A percentile compares a stretch with the other conserved stretches of the same genome.
Evolutionary conservation across 257 asterid species (phyloP).

Genomic region (Ophiorrhiza pumila): DNA sequence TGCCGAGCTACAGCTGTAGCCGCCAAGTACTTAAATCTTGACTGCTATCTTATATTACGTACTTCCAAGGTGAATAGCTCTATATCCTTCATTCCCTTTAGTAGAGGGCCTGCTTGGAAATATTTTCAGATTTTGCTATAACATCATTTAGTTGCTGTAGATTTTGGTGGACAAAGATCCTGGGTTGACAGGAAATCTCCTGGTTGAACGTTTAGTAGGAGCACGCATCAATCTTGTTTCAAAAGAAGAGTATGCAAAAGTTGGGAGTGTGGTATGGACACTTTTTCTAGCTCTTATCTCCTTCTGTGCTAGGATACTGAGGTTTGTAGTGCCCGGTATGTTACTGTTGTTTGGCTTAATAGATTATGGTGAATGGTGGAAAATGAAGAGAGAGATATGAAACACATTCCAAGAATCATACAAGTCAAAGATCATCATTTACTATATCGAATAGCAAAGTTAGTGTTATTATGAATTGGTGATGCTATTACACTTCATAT

Average conservation of each 20-base stretch:
- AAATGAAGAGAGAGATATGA: background rate
- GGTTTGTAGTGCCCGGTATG: background rate
- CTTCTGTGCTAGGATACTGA: background rate
- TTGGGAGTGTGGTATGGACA: slow-evolving; percentile 71
- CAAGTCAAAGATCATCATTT: background rate
- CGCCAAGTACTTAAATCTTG: slow-evolving; percentile 85
- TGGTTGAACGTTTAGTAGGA: slow-evolving; percentile 96
- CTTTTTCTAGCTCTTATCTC: slow-evolving; percentile 3
- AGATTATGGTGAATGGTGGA: background rate
- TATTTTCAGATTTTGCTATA: slow-evolving; percentile 12
- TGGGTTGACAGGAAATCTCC: slow-evolving; percentile 93
- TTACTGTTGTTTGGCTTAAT: background rate
- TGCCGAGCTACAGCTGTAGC: slow-evolving; percentile 99
- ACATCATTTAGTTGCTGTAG: slow-evolving; percentile 37
- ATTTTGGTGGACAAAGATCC: slow-evolving; percentile 83
- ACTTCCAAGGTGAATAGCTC: slow-evolving; percentile 71
- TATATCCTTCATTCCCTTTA: slow-evolving; percentile 4
- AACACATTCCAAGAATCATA: background rate
- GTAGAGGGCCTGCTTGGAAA: background rate
- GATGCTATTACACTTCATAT: background rate
- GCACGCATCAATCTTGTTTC: slow-evolving; percentile 92
- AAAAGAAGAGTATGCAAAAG: slow-evolving; percentile 82
- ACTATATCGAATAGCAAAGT: background rate
- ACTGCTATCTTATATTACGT: slow-evolving; percentile 77
- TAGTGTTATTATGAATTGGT: background rate